phyloP scores from a whole-genome alignment of 331 rosid species.

The Malus hybrid region DNA sequence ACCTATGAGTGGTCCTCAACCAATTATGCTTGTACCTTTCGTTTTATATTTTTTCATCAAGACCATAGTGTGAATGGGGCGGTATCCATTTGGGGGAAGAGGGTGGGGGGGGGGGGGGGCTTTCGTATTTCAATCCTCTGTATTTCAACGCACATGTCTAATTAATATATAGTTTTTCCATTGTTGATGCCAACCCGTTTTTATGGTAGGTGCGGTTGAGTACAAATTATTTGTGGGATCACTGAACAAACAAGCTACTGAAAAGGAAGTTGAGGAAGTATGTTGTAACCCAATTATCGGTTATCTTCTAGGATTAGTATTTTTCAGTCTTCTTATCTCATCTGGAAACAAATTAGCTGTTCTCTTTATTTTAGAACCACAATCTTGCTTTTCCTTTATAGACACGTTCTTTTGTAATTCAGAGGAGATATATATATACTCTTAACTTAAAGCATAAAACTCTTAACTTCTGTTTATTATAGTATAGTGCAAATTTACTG shows the following conservation, averaged over 20 bases:
- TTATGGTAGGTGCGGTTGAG: constrained; percentile 78
- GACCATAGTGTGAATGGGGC: background rate
- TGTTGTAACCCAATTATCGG: constrained; percentile 20
- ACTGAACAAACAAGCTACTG: constrained; percentile 76
- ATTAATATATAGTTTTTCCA: constrained; percentile 1
- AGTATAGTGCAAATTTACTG: background rate
- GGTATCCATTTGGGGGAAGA: background rate
- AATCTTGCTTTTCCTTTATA: background rate
- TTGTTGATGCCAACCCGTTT: constrained; percentile 22
- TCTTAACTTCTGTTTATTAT: background rate
- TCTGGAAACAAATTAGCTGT: background rate
- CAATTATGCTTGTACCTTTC: background rate
- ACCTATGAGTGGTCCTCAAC: background rate
- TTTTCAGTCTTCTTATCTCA: background rate
- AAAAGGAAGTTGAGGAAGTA: constrained; percentile 92
- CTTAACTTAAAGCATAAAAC: background rate
- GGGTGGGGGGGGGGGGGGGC: background rate
- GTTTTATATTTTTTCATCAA: background rate
- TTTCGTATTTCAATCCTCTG: background rate
- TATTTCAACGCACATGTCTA: background rate
- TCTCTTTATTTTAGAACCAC: constrained; percentile 8
- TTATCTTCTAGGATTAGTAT: constrained; percentile 1
- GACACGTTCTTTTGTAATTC: background rate
- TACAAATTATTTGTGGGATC: constrained; percentile 97
- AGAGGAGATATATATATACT: background rate